Percentiles rank a stretch among this genome's conserved stretches.
phyloP scores from a whole-genome alignment of 2,329 filamentous ascomycete species.

The Cercospora citrullina region DNA sequence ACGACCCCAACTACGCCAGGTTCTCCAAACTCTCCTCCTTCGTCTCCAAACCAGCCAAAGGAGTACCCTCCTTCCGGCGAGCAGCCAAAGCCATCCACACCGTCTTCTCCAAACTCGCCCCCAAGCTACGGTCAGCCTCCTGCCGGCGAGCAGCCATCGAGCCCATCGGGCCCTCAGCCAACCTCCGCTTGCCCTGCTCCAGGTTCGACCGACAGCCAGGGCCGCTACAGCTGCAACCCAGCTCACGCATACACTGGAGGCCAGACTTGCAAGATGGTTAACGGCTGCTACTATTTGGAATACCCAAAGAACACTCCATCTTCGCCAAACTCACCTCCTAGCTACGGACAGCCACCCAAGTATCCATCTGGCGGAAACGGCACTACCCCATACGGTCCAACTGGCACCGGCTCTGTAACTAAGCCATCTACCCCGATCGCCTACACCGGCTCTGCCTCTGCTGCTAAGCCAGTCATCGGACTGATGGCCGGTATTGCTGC shows the following conservation, averaged over 20 bases:
- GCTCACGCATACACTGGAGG: conserved; percentile 27
- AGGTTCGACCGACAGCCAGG: conserved; percentile 7
- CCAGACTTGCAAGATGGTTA: conserved; percentile 22
- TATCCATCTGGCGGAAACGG: background rate
- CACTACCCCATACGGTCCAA: background rate
- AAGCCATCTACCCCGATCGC: background rate
- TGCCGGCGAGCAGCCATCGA: background rate
- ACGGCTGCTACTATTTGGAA: conserved; percentile 22
- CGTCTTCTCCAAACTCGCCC: background rate
- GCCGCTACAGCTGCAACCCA: conserved; percentile 22
- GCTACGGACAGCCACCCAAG: background rate
- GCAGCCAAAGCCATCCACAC: background rate
- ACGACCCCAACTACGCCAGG: background rate
- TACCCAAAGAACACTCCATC: conserved; percentile 11
- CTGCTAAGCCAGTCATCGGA: conserved; percentile 19
- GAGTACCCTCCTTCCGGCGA: background rate
- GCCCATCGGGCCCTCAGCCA: background rate
- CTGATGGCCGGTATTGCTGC: conserved; percentile 22
- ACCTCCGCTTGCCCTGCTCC: conserved; percentile 14
- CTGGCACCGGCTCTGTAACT: background rate
- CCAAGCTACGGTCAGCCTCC: background rate
- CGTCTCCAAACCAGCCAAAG: background rate
- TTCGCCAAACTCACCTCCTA: background rate
- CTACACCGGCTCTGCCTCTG: conserved; percentile 18
- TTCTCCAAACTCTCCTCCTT: background rate